Base-by-base conservation (phyloP, 208 protist genomes). In the Wallacemonas sp. region DNA sequence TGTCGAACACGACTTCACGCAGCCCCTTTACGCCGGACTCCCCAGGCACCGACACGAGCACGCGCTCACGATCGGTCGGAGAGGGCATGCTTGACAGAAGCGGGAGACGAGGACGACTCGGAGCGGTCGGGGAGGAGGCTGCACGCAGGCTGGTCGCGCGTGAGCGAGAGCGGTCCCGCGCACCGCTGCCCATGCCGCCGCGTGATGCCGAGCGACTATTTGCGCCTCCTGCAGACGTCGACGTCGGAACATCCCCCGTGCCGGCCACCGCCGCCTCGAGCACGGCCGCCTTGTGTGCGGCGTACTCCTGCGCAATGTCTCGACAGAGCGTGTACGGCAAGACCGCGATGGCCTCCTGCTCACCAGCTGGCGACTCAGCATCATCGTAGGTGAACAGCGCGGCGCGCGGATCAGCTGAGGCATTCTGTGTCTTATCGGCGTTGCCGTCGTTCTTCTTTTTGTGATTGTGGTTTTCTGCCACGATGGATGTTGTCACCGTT, bases 1-100 rank as follows among this genome's bases (percentile, higher is more conserved):
- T 72, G 44, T 91, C 72, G 26, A 91, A 61, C 2, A 46, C 12
- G 15, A 38, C 51, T 31, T 49, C 41, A 27, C 28, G 33, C 24
- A 39, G 30, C 30, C 63, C 27, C 38, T 53, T 14, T 58, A 49
- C 0, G 28, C 26, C 28, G 49, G 17, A 26, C 63, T 31, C 21
- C 27, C 47, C 47, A 41, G 42, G 30, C 44, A 45, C 33, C 19
- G 22, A 4, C 28, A 55, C 5, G 11, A 59, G 19, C 38, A 59
- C 19, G 19, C 51, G 31, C 58, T 59, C 44, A 6, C 63, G 38
- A 60, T 53, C 44, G 5, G 38, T 24, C 22, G 33, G 51, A 4
- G 30, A 3, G 28, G 51, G 51, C 28, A 58, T 41, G 17, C 17
- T 9, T 6, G 51, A 17, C 0, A 58, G 28, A 6, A 58, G 4